Evolutionary conservation across 2,329 filamentous ascomycete species (phyloP).

Genomic region (Aquanectria penicillioides): DNA sequence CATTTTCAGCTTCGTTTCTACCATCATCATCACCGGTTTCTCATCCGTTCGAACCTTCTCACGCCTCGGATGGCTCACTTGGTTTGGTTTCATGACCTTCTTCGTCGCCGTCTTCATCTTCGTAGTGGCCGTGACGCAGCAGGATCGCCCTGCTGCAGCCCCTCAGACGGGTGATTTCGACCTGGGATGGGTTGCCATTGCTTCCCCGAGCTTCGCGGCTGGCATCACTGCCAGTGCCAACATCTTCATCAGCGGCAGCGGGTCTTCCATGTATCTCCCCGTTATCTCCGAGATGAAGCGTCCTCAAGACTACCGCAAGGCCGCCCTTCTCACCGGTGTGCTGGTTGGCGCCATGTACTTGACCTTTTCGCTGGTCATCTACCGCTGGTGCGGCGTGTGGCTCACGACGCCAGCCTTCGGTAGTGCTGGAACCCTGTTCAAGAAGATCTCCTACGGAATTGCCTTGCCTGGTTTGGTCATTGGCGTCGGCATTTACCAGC

Average conservation of each 20-base stretch:
- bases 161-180: conserved; percentile 65
- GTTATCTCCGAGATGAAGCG: conserved; percentile 63
- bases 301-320: conserved; percentile 39
- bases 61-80: conserved; percentile 61
- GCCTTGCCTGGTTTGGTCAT: conserved; percentile 43
- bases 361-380: conserved; percentile 44
- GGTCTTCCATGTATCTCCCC: conserved; percentile 48
- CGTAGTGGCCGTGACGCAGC: conserved; percentile 53
- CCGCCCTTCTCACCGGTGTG: conserved; percentile 34
- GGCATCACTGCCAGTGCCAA: conserved; percentile 63
- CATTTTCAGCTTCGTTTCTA: conserved; percentile 38
- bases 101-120: conserved; percentile 67
- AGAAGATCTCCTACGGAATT: conserved; percentile 47
- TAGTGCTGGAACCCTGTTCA: conserved; percentile 40
- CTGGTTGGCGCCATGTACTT: conserved; percentile 42
- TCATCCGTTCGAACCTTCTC: conserved; percentile 43
- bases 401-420: conserved; percentile 45
- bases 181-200: conserved; percentile 62
- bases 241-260: conserved; percentile 65
- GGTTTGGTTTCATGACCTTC: conserved; percentile 63
- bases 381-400: conserved; percentile 43
- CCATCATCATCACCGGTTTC: conserved; percentile 35
- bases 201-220: conserved; percentile 61
- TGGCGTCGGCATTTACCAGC: conserved; percentile 47
- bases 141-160: conserved; percentile 64